A percentile compares a stretch with the other conserved stretches of the same genome.
phyloP scores from a whole-genome alignment of 441 rosid genomes.

The Populus tomentosa region DNA sequence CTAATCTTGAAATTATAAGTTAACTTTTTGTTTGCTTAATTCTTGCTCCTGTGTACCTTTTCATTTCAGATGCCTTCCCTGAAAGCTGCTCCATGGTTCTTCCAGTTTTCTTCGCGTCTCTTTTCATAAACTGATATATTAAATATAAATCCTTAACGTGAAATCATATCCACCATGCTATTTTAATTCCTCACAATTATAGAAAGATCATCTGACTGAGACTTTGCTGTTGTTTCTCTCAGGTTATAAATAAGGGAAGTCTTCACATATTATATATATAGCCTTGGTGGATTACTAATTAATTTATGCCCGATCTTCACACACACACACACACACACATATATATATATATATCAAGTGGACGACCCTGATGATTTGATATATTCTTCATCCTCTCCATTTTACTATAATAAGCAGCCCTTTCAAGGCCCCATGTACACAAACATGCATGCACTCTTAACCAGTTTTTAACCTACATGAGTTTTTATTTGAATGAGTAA shows the following conservation, averaged over 20 bases:
- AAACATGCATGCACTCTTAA: no score
- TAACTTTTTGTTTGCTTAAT: not conserved
- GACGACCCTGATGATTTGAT: not conserved
- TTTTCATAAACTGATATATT: no score
- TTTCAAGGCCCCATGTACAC: not conserved
- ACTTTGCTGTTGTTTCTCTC: not conserved
- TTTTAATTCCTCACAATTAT: not conserved
- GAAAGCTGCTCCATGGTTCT: no score
- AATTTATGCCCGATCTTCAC: not conserved
- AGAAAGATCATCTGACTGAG: not conserved
- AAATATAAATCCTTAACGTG: no score
- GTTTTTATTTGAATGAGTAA: not conserved
- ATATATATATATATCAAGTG: no score
- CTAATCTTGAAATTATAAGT: not conserved
- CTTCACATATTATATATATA: not conserved
- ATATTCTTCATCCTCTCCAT: not conserved
- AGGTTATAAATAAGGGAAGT: not conserved
- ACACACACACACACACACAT: no score
- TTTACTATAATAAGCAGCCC: not conserved
- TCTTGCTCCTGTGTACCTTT: not conserved
- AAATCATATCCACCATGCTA: no score
- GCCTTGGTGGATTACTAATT: not conserved
- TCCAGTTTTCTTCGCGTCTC: no score
- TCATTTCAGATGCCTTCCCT: no score
- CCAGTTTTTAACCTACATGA: no score